A percentile compares a stretch with the other conserved stretches of the same genome.
These are phyloP conservation scores for Hsuehochloa calcarea DNA, from an alignment of 176 grass and related monocot species.

Conservation along the genomic window DNA sequence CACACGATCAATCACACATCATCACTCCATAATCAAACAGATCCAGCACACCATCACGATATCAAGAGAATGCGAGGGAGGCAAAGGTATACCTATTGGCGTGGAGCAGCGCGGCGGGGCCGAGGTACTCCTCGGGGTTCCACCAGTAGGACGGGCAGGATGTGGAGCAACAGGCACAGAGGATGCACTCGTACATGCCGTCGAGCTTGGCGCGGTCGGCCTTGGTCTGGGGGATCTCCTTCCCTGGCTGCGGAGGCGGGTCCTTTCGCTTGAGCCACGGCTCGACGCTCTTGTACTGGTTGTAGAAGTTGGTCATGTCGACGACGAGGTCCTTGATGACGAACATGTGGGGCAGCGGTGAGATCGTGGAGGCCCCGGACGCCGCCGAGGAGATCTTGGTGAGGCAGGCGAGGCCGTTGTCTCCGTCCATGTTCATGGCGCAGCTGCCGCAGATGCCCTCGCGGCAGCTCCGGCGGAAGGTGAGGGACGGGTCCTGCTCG, in stretches of 20 bases:
- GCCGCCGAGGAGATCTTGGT: conserved; percentile 74
- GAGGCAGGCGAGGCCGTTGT: conserved; percentile 96
- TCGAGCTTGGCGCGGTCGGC: conserved; percentile 81
- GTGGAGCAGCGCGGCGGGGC: conserved; percentile 76
- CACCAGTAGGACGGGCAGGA: conserved; percentile 96
- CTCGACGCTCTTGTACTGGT: conserved; percentile 88
- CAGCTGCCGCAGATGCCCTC: conserved; percentile 99
- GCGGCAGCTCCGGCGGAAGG: conserved; percentile 93
- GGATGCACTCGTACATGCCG: conserved; percentile 96
- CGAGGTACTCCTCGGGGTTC: conserved; percentile 90
- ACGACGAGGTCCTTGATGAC: conserved; percentile 97
- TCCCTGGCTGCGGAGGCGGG: conserved; percentile 38
- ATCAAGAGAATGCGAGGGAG: not conserved
- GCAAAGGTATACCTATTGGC: conserved; percentile 51
- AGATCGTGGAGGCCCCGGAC: conserved; percentile 45
- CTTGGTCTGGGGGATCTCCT: conserved; percentile 75
- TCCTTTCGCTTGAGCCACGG: conserved; percentile 93
- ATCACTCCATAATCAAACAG: conserved; percentile 7
- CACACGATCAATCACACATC: not conserved
- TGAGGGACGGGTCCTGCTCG: conserved; percentile 92
- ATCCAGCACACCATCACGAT: conserved; percentile 21
- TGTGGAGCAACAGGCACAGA: conserved; percentile 88
- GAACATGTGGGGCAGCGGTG: conserved; percentile 95
- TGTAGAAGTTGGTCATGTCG: conserved; percentile 98
- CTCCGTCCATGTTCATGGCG: conserved; percentile 94